Percentiles rank a stretch among this genome's conserved stretches.
Conservation (phyloP, 2,329 filamentous ascomycete species). For the Fusarium algeriense region DNA sequence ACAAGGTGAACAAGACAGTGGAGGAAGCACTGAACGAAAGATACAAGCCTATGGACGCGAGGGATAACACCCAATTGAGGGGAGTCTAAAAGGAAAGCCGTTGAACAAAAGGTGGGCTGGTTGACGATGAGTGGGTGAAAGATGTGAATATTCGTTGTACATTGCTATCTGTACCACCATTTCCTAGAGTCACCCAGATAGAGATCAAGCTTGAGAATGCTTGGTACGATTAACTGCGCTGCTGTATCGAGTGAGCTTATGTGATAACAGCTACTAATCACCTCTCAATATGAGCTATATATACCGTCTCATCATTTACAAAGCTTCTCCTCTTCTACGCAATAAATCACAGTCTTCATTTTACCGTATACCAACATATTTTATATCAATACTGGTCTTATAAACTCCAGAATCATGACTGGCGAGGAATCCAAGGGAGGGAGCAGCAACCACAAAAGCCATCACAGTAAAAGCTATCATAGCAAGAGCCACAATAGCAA, state of each 20-base stretch:
- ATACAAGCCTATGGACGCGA: conserved; percentile 63
- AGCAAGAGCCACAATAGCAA: not conserved
- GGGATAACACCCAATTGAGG: conserved; percentile 60
- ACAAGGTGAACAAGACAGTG: conserved; percentile 60
- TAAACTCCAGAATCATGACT: not conserved
- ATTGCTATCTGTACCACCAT: conserved; percentile 49
- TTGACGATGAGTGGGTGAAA: conserved; percentile 27
- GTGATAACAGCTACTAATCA: conserved; percentile 21
- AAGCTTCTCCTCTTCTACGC: not conserved
- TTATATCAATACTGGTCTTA: not conserved
- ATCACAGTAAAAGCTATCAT: not conserved
- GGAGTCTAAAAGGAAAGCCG: conserved; percentile 50
- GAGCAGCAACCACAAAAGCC: conserved; percentile 10
- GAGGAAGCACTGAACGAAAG: conserved; percentile 67
- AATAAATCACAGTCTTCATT: not conserved
- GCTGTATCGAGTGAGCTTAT: conserved; percentile 16
- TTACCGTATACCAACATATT: not conserved
- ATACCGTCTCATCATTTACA: not conserved
- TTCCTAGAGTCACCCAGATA: conserved; percentile 46
- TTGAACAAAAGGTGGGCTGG: conserved; percentile 21
- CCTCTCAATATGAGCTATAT: conserved; percentile 12
- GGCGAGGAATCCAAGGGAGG: not conserved
- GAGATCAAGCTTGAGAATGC: conserved; percentile 39
- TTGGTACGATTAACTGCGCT: conserved; percentile 33
- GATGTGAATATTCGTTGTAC: conserved; percentile 43